These are phyloP conservation scores for Wickerhamiella vanderwaltii DNA, from an alignment of 805 yeast genomes.

Conservation along the genomic window DNA sequence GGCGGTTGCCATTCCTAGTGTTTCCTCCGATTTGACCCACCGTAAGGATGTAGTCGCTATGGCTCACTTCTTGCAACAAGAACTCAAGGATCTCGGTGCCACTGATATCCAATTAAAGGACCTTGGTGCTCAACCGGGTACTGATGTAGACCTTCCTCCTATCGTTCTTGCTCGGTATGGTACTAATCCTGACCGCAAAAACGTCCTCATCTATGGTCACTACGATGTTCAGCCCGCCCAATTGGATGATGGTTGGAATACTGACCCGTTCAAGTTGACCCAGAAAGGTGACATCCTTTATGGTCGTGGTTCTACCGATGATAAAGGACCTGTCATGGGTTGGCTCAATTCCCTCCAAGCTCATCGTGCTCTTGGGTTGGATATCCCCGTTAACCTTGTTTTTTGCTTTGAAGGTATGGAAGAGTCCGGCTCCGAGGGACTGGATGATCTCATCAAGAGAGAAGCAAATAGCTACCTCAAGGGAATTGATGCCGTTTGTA, in stretches of 20 bases:
- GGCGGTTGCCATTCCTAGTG: constrained; percentile 93
- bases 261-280: constrained; percentile 75
- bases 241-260: constrained; percentile 85
- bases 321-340: constrained; percentile 95
- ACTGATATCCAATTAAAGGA: constrained; percentile 69
- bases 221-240: constrained; percentile 98
- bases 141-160: constrained; percentile 73
- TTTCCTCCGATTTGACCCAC: constrained; percentile 76
- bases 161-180: constrained; percentile 88
- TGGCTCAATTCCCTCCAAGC: constrained; percentile 94
- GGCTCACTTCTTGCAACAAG: constrained; percentile 66
- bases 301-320: constrained; percentile 96
- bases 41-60: constrained; percentile 84
- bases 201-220: constrained; percentile 87
- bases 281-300: constrained; percentile 52
- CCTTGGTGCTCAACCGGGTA: constrained; percentile 70
- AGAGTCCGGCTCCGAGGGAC: constrained; percentile 89
- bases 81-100: constrained; percentile 64
- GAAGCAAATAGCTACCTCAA: constrained; percentile 77
- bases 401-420: constrained; percentile 99
- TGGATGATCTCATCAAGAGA: constrained; percentile 65
- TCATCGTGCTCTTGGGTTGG: constrained; percentile 69
- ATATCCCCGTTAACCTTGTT: constrained; percentile 84
- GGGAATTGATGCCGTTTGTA: constrained; percentile 86
- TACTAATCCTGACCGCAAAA: constrained; percentile 67